Evolutionary conservation across 2,329 filamentous ascomycete species (phyloP), one percentile per base, ranked within the genome.

Genomic region (Trichophyton schoenleinii): DNA sequence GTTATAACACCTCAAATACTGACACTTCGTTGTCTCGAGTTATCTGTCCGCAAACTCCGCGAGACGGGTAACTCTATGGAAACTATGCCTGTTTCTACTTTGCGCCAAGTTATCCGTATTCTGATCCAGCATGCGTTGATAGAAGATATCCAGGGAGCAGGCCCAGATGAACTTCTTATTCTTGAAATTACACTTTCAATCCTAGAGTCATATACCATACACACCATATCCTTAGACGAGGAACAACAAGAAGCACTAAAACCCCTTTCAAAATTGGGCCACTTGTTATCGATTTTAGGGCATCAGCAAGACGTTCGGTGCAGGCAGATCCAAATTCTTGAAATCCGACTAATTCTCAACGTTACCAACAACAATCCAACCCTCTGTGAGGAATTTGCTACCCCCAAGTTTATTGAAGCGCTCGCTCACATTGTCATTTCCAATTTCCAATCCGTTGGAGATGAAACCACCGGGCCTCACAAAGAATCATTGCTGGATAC

Each of bases 321-420:
- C 58, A 65, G 67, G 22, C 67, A 70, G 59, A 68, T 73, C 31
- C 66, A 72, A 57, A 68, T 70, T 8, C 70, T 75, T 20, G 75
- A 83, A 31, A 76, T 92, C 55, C 84, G 88, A 61, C 80, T 96
- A 3, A 86, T 89, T 41, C 81, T 96, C 64, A 95, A 95, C 68
- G 80, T 91, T 58, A 94, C 91, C 7, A 96, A 96, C 75, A 89
- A 90, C 67, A 88, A 88, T 64, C 75, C 81, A 0, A 77, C 79
- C 13, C 84, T 89, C 11, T 90, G 88, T 46, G 80, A 83, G 34
- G 77, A 83, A 2, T 90, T 95, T 67, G 81, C 87, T 8, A 72
- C 68, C 1, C 64, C 70, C 4, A 68, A 70, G 41, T 66, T 78
- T 41, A 67, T 78, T 34, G 66, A 64, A 18, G 70, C 71, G 2